Base-by-base conservation (phyloP, 2,329 filamentous ascomycete species). In the Torrubiellomyces zombiae region DNA sequence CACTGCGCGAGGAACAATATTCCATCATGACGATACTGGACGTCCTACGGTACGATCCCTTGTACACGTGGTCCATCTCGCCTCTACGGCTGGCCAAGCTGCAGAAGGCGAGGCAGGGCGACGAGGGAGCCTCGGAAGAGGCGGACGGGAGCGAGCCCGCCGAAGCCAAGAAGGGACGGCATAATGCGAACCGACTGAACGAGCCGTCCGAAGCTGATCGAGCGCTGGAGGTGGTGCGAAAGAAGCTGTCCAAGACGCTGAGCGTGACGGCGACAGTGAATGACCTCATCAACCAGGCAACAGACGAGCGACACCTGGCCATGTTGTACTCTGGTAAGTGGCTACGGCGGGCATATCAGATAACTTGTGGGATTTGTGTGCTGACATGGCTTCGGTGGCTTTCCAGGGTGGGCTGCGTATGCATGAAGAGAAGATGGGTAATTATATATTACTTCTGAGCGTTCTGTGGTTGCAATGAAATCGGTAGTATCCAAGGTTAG, bases 21-120 rank as follows among this genome's bases (percentile, higher is more conserved):
- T 85, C 78, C 21, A 98, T 99, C 55, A 95, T 94, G 85, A 95
- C 89, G 0, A 83, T 98, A 26, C 69, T 99, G 12, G 91, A 98
- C 44, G 91, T 98, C 13, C 58, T 99, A 30, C 77, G 91, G n/a
- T 95, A 94, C 51, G 89, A 99, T 59, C 91, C 89, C 1, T 56
- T 99, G 32, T 92, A 95, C 49, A 89, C 74, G 32, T 99, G 89
- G 89, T 86, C 81, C 18, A 74, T 94, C 28, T 89, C 80, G 8
- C 71, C 71, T 0, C 56, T 75, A 17, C 60, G 71, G 12, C 51
- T 75, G 29, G 67, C 68, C 20, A 75, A 73, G 40, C 50, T 76
- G 28, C 71, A 75, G 41, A 67, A 69, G 38, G 68, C 64, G 7
- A 58, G 73, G 21, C 60, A 63, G 20, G 63, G 53, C 19, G 56